A percentile compares a stretch with the other conserved stretches of the same genome.
Evolutionary conservation across 495 filamentous ascomycete genomes (phyloP).

Genomic region (Pseudotulostoma volvatum): DNA sequence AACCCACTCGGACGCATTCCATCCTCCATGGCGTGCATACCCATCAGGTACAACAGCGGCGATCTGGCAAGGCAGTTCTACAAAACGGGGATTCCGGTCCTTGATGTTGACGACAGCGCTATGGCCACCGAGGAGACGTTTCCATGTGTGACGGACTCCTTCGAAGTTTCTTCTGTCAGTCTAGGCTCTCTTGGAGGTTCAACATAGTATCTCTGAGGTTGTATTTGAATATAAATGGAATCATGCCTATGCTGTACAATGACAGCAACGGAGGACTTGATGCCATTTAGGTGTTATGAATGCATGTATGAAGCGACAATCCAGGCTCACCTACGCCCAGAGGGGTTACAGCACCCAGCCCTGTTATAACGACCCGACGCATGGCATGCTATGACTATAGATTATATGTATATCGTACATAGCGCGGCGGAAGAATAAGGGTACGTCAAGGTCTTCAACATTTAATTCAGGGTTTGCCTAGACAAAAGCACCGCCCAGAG

Average conservation of each 20-base stretch:
- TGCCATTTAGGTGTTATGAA: no score
- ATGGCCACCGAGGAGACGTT: conserved; percentile 56
- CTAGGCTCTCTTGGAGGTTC: no score
- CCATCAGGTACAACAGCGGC: conserved; percentile 66
- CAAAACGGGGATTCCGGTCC: conserved; percentile 40
- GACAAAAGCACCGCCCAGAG: no score
- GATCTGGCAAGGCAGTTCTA: conserved; percentile 61
- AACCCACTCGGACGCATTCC: conserved; percentile 71
- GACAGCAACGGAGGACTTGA: no score
- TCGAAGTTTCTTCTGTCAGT: background rate
- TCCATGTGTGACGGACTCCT: conserved; percentile 69
- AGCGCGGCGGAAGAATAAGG: no score
- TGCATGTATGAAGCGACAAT: no score
- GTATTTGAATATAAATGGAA: no score
- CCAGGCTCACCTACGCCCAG: conserved; percentile 58
- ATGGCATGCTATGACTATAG: conserved; percentile 51
- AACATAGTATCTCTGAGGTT: no score
- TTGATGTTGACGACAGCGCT: conserved; percentile 63
- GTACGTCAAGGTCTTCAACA: no score
- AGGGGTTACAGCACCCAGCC: conserved; percentile 82
- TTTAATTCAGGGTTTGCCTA: no score
- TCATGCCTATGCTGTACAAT: no score
- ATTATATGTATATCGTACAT: no score
- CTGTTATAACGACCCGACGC: conserved; percentile 91
- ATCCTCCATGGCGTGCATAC: conserved; percentile 36